Evolutionary conservation across 495 filamentous ascomycete species (phyloP).

Genomic region (Tricharina praecox): DNA sequence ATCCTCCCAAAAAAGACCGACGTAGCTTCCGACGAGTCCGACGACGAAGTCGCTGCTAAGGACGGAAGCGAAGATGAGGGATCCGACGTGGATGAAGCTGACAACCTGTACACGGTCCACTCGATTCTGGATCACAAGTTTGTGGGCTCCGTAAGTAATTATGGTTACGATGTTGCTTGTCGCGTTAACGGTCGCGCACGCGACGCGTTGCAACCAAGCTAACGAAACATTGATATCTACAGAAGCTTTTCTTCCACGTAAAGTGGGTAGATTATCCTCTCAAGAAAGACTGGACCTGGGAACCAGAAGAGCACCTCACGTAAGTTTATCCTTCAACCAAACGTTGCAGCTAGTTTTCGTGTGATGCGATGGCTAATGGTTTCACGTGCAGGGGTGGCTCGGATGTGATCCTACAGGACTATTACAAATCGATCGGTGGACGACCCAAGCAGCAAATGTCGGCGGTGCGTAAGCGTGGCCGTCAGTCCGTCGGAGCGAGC

Average conservation of each 20-base stretch:
- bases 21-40: not conserved
- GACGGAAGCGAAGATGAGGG: conserved; percentile 28
- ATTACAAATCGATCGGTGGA: conserved; percentile 21
- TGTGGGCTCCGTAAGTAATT: conserved; percentile 34
- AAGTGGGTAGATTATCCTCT: conserved; percentile 49
- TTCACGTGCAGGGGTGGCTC: conserved; percentile 34
- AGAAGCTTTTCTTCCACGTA: conserved; percentile 34
- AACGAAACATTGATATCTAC: not conserved
- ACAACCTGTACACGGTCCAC: conserved; percentile 38
- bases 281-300: conserved; percentile 42
- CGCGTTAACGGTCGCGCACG: too few relatives aligned
- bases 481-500: conserved; percentile 9
- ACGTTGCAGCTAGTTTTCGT: not conserved
- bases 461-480: conserved; percentile 14
- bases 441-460: conserved; percentile 6
- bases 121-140: conserved; percentile 36
- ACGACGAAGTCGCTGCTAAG: not conserved
- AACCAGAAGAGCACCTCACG: conserved; percentile 42
- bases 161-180: not conserved
- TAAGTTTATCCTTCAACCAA: conserved; percentile 23
- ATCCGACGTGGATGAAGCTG: conserved; percentile 28
- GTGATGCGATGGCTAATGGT: too few relatives aligned
- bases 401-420: conserved; percentile 35
- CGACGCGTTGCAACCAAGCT: too few relatives aligned
- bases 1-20: conserved; percentile 13